phyloP scores from a whole-genome alignment of 352 stramenopile species.

The Phytopythium aichiense region DNA sequence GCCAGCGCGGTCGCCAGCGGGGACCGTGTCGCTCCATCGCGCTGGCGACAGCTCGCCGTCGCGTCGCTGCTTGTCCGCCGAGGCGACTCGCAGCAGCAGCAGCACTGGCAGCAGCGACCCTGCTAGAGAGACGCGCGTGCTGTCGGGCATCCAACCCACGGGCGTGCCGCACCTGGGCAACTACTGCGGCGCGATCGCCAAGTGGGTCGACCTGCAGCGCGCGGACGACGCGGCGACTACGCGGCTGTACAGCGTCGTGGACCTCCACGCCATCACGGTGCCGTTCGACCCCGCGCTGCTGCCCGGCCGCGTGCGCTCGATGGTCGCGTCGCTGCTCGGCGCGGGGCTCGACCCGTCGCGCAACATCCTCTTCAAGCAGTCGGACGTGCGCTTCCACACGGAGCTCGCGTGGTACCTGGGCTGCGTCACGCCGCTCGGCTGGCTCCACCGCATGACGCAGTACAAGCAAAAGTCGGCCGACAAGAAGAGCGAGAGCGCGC shows the following conservation, averaged over 20 bases:
- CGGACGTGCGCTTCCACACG: conserved; percentile 82
- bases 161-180: conserved; percentile 98
- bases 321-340: conserved; percentile 94
- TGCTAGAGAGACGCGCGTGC: conserved; percentile 50
- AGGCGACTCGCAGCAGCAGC: no score
- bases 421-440: conserved; percentile 97
- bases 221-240: conserved; percentile 1
- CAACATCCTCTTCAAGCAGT: conserved; percentile 82
- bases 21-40: neutral
- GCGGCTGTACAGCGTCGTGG: conserved; percentile 86
- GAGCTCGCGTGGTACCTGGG: conserved; percentile 98
- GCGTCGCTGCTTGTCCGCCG: neutral
- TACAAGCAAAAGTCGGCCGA: conserved; percentile 97
- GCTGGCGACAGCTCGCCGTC: neutral
- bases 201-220: conserved; percentile 97
- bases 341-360: conserved; percentile 83
- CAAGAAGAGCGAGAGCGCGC: conserved; percentile 69
- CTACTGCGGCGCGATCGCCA: conserved; percentile 97
- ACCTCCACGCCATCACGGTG: conserved; percentile 98
- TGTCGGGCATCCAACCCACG: conserved; percentile 98
- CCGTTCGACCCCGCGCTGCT: conserved; percentile 91
- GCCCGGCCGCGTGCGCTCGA: conserved; percentile 84
- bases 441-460: conserved; percentile 99
- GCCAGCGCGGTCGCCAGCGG: neutral
- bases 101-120: no score